Conservation (phyloP, 139 green algal species). For the Helicosporidium sp. region DNA sequence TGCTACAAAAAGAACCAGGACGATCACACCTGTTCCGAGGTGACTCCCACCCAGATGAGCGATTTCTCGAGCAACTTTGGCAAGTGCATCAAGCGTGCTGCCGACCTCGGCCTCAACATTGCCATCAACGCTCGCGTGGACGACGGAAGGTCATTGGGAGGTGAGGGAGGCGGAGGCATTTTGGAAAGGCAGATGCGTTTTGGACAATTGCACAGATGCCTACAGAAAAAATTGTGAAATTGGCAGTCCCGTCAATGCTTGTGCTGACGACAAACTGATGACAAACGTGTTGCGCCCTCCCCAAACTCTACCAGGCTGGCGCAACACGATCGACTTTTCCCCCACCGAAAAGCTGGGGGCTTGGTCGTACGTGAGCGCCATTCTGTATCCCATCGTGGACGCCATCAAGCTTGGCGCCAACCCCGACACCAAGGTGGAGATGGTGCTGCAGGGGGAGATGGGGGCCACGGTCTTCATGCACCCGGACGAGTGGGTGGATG, state of each 20-base stretch:
- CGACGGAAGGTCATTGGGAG: conserved; percentile 9
- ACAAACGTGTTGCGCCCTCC: too few species aligned
- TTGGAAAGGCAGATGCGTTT: too few species aligned
- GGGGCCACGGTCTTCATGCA: conserved; percentile 13
- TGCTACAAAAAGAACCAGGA: conserved; percentile 5
- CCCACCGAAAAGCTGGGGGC: conserved; percentile 14
- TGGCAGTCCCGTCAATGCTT: too few species aligned
- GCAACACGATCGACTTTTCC: conserved; percentile 27
- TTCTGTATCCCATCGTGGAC: conserved; percentile 21
- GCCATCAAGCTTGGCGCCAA: conserved; percentile 2
- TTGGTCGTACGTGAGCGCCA: conserved; percentile 21
- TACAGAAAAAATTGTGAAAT: too few species aligned
- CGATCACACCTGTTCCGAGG: background rate
- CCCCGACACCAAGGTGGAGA: conserved; percentile 1
- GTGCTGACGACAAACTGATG: too few species aligned
- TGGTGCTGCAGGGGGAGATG: conserved; percentile 5
- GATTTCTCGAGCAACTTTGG: background rate
- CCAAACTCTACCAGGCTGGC: too few species aligned
- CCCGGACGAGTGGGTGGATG: conserved; percentile 1
- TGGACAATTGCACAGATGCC: too few species aligned
- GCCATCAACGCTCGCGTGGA: conserved; percentile 9
- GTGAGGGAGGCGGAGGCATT: background rate
- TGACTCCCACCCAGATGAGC: background rate
- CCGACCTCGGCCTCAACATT: conserved; percentile 2
- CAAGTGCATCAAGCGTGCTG: conserved; percentile 3